Percentiles rank a stretch among this genome's conserved stretches.
These are phyloP conservation scores for Ascobolus immersus DNA, from an alignment of 495 filamentous ascomycete species.

Conservation along the genomic window DNA sequence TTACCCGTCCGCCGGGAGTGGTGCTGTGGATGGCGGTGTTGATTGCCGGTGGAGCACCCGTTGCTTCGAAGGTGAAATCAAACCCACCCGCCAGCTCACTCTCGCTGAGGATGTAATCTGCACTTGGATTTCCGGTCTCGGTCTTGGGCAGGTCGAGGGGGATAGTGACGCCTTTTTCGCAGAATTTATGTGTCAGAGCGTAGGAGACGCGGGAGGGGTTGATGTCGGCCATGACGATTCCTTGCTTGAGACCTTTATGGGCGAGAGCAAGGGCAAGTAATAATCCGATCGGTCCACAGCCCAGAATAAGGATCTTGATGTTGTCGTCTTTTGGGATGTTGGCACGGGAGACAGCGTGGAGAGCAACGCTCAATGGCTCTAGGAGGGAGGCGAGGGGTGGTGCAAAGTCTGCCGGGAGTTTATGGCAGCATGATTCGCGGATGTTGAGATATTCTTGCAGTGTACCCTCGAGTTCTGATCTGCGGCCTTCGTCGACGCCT, in stretches of 20 bases:
- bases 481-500: slow-evolving; percentile 15
- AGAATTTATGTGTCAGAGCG: slow-evolving; percentile 47
- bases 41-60: slow-evolving; percentile 63
- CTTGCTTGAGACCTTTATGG: slow-evolving; percentile 20
- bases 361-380: slow-evolving; percentile 63
- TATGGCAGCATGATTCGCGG: slow-evolving; percentile 51
- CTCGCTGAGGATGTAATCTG: slow-evolving; percentile 24
- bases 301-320: no score
- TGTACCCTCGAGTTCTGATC: slow-evolving; percentile 74
- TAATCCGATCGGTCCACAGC: no score
- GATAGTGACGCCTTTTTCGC: slow-evolving; percentile 1
- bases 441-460: slow-evolving; percentile 75
- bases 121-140: not conserved
- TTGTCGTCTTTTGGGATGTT: slow-evolving; percentile 24
- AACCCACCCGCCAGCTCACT: slow-evolving; percentile 37
- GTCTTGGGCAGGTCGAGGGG: not conserved
- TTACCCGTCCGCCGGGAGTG: slow-evolving; percentile 49
- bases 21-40: slow-evolving; percentile 70
- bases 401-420: slow-evolving; percentile 18
- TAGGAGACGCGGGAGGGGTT: slow-evolving; percentile 64
- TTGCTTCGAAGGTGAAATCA: slow-evolving; percentile 69
- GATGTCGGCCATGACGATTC: slow-evolving; percentile 58
- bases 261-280: slow-evolving; percentile 19
- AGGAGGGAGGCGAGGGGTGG: slow-evolving; percentile 43
- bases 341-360: slow-evolving; percentile 62